Percentiles rank a stretch among this genome's conserved stretches.
Evolutionary conservation across 192 early-diverging fungal genomes (phyloP).

Genomic region (Radiomyces spectabilis): DNA sequence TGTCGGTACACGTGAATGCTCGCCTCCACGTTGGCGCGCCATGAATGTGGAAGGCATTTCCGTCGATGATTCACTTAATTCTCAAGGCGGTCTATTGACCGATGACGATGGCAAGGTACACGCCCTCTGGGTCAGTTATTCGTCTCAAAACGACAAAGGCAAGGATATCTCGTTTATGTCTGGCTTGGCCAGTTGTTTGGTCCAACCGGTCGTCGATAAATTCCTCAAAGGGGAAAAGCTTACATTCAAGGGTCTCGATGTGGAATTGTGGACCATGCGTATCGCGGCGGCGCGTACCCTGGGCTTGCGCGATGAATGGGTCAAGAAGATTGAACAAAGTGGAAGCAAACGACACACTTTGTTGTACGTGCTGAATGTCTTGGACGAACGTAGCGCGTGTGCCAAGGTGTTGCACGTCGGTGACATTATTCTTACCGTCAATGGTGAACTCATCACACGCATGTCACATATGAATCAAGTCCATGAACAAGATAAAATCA

Average conservation of each 20-base stretch:
- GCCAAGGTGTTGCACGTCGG: constrained; percentile 50
- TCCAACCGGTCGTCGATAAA: constrained; percentile 42
- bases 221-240: constrained; percentile 43
- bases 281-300: constrained; percentile 53
- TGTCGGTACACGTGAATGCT: constrained; percentile 61
- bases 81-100: constrained; percentile 63
- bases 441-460: constrained; percentile 53
- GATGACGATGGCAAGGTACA: constrained; percentile 47
- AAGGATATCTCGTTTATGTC: constrained; percentile 61
- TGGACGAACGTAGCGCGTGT: constrained; percentile 48
- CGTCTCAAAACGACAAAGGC: constrained; percentile 58
- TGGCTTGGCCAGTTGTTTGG: constrained; percentile 39
- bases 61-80: constrained; percentile 57
- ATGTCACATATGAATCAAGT: constrained; percentile 52
- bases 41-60: constrained; percentile 54
- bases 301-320: constrained; percentile 52
- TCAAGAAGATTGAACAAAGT: constrained; percentile 46
- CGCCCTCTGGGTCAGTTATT: constrained; percentile 63
- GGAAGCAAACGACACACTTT: constrained; percentile 40
- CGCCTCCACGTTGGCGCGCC: constrained; percentile 56
- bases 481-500: constrained; percentile 34
- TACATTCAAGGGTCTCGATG: constrained; percentile 45
- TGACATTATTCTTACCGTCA: constrained; percentile 62
- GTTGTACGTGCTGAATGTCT: constrained; percentile 49
- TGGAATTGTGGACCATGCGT: constrained; percentile 53